Base-by-base conservation (phyloP, 2,329 filamentous ascomycete genomes). In the Phoma sp. region DNA sequence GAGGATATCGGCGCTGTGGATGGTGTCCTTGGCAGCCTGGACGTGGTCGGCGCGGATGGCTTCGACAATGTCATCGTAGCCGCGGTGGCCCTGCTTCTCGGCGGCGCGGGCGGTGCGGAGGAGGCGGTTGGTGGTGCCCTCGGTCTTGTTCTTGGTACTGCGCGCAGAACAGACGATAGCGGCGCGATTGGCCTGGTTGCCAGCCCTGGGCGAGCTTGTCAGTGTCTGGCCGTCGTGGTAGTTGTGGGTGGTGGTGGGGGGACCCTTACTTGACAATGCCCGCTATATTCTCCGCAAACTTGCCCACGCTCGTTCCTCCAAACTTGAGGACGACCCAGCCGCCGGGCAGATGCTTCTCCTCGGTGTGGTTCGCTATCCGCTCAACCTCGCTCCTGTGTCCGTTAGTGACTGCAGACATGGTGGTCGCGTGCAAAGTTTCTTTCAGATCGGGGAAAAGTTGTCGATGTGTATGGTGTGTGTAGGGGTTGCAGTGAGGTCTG, bases 161-260 rank as follows among this genome's bases (percentile, higher is more conserved):
- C 95, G 84, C 37, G 95, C 95, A 58, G 95, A 99, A 79, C 95
- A 99, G 54, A 99, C 94, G 53, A 99, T 89, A 52, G 92, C 93
- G 62, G 97, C 87, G 75, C 88, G 88, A 72, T 92, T 88, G 53
- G 85, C 80, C 50, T 80, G 80, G 51, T 96, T 71, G 56, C 77
- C 76, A 60, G 75, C 73, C 67, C 79, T 81, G 65, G 76, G 77
- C 85, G 82, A 80, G 79, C 63, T 71, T 49, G 68, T 65, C 25
- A 32, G 36, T 21, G 2, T 10, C 7, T 6, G 9, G 10, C n/a
- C 7, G 15, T 47, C 38, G 19, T 43, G n/a, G 33, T 29, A 47
- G 24, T 21, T 37, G 19, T 22, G 9, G 50, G 24, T 21, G 39
- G 19, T 22, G 9, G 13, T n/a, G 22, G 41, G 8, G 8, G 25